Base-by-base conservation (phyloP, 768 basidiomycete genomes). In the Leucocoprinus leucothites region DNA sequence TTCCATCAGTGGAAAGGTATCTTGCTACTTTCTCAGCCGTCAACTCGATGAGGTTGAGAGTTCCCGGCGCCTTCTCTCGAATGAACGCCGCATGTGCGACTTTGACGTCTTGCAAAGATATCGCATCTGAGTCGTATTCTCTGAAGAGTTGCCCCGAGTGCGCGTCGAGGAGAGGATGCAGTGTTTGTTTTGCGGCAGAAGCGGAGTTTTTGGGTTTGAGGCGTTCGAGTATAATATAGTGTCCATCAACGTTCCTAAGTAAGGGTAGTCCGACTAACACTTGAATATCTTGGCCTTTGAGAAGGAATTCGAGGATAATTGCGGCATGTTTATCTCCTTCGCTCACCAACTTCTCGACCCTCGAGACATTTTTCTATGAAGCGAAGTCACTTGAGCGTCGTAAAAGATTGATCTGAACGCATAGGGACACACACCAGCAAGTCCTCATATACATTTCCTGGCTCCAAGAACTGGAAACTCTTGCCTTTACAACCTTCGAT, bases 201-300 rank as follows among this genome's bases (percentile, higher is more conserved):
- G 28, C 26, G 36, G 52, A 26, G 4, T 11, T 22, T 9, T 25
- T 25, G 18, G 18, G 24, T 2, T n/a, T 42, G 14, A 53, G 41
- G 36, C 28, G 40, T n/a, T 24, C 56, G 13, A 74, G 64, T 5
- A 70, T 57, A 14, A 71, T 48, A 13, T 42, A 51, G 8, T 57
- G 49, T 3, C 65, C 68, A 8, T 62, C 64, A 0, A 69, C 60
- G 1, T 69, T 56, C 1, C 68, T 68, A n/a, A 79, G 43, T n/a
- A 80, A 48, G 0, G 75, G 76, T 1, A 80, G 60, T 1, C 67
- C 71, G 18, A 70, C 56, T 3, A 80, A 43, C 48, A 74, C 65
- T 13, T 57, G 55, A 9, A 78, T 38, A 25, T 73, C 61, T 0
- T 61, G 50, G 0, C 64, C 62, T 1, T 68, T 70, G 2, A 79